Base-by-base conservation (phyloP, 352 stramenopile species). In the Discostella stelligera region DNA sequence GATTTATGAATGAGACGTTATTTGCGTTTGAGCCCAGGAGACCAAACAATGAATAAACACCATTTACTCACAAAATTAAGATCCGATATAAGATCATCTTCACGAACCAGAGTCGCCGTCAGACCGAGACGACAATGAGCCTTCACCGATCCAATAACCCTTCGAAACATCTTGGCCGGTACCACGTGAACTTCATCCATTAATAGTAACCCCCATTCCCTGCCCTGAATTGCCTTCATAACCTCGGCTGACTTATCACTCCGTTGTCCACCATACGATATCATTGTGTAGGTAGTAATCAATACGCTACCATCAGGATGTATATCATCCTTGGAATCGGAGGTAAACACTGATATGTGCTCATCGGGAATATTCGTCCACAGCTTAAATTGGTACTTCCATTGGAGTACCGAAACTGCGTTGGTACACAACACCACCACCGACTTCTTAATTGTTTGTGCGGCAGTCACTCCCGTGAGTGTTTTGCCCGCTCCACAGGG, bases 51-150 rank as follows among this genome's bases (percentile, higher is more conserved):
- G 7, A 32, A 32, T 32, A 32, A 2, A 32, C 37, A 11, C 5
- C 20, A 9, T 10, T 41, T 23, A 39, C 52, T 59, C 52, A 59
- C 52, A 50, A 76, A 80, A 63, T 83, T 83, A n/a, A 99, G 89
- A 87, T 99, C 96, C 21, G 94, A 95, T 85, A 99, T 99, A 11
- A 98, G 87, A 84, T 98, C 96, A 85, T 99, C 97, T 83, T 99
- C 97, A 25, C 97, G 94, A 30, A 99, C 97, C 23, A 99, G 87
- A 18, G 97, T 99, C 6, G 97, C 97, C 0, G 97, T 99, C 6
- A 99, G 87, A 4, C 97, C 97, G 44, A 99, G 92, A 70, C 98
- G 98, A 84, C 95, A 98, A 87, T 99, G 97, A 14, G 95, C 96
- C 70, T 97, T 97, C 73, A 98, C 95, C 53, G 96, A 95, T 58